Conservation (phyloP, 2,329 filamentous ascomycete genomes). For the Curvularia sp. region DNA sequence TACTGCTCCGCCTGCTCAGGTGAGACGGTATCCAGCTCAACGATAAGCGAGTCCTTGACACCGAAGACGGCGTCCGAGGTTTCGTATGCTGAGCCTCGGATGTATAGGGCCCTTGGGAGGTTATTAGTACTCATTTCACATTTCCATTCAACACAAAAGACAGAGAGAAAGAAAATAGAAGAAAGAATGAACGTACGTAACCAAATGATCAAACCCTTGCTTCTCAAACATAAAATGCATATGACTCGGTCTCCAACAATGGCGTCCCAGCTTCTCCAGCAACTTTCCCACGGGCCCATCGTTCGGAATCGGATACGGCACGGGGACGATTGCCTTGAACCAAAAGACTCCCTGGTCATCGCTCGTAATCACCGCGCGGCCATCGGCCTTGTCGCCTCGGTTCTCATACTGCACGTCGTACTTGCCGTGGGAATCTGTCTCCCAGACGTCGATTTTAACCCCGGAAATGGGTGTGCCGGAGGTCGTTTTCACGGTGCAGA, state of each 20-base stretch:
- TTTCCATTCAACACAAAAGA: no score
- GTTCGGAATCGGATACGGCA: slow-evolving; percentile 83
- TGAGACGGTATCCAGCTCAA: slow-evolving; percentile 38
- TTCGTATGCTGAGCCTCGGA: slow-evolving; percentile 80
- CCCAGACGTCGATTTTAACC: slow-evolving; percentile 83
- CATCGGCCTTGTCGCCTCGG: slow-evolving; percentile 67
- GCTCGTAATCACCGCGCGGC: slow-evolving; percentile 72
- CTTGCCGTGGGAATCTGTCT: slow-evolving; percentile 79
- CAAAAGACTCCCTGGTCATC: slow-evolving; percentile 79
- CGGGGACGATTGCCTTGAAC: slow-evolving; percentile 84
- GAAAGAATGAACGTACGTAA: slow-evolving; percentile 67
- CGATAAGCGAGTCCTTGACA: slow-evolving; percentile 77
- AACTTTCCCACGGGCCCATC: slow-evolving; percentile 72
- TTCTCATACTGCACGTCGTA: slow-evolving; percentile 82
- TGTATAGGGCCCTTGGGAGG: slow-evolving; percentile 70
- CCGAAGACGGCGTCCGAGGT: slow-evolving; percentile 86
- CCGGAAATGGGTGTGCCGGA: slow-evolving; percentile 66
- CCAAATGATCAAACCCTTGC: slow-evolving; percentile 68
- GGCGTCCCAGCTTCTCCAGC: slow-evolving; percentile 37
- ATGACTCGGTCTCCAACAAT: slow-evolving; percentile 49
- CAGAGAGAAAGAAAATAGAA: no score
- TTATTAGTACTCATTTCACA: no score
- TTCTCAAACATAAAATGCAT: slow-evolving; percentile 70
- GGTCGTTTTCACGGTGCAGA: slow-evolving; percentile 75
- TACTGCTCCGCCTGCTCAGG: slow-evolving; percentile 51